A percentile compares a stretch with the other conserved stretches of the same genome.
phyloP scores from a whole-genome alignment of 140 eudicot species.

The Eryngium alpinum region DNA sequence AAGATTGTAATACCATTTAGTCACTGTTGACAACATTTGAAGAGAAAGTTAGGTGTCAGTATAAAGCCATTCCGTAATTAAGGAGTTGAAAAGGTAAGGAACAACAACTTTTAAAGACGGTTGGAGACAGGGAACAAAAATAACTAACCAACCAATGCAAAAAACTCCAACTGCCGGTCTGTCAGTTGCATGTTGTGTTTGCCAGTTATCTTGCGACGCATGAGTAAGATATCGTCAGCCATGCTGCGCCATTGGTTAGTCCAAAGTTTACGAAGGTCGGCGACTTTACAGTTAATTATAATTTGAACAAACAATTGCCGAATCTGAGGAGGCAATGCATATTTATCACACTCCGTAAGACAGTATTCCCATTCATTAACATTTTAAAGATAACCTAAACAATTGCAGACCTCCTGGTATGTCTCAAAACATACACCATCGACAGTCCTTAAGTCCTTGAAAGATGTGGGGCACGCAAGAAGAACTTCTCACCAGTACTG shows the following conservation, averaged over 20 bases:
- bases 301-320: neutral
- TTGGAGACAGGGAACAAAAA: too few relatives aligned
- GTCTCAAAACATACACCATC: neutral
- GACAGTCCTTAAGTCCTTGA: neutral
- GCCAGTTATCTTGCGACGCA: neutral
- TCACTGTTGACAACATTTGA: too few relatives aligned
- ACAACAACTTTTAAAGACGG: too few relatives aligned
- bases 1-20: too few relatives aligned
- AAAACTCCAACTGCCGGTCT: neutral
- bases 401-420: neutral
- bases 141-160: neutral
- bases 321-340: neutral
- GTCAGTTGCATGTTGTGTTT: neutral
- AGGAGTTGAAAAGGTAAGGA: too few relatives aligned
- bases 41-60: too few relatives aligned
- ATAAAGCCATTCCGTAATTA: too few relatives aligned
- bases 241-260: neutral
- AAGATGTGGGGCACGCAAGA: neutral
- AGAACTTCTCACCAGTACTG: neutral
- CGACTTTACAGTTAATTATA: neutral
- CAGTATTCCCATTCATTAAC: neutral
- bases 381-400: neutral
- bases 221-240: neutral
- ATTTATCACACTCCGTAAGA: neutral
- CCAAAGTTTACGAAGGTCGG: neutral